Percentiles rank a stretch among this genome's conserved stretches.
phyloP scores from a whole-genome alignment of 768 basidiomycete genomes.

The Leucosporidium yakuticum region DNA sequence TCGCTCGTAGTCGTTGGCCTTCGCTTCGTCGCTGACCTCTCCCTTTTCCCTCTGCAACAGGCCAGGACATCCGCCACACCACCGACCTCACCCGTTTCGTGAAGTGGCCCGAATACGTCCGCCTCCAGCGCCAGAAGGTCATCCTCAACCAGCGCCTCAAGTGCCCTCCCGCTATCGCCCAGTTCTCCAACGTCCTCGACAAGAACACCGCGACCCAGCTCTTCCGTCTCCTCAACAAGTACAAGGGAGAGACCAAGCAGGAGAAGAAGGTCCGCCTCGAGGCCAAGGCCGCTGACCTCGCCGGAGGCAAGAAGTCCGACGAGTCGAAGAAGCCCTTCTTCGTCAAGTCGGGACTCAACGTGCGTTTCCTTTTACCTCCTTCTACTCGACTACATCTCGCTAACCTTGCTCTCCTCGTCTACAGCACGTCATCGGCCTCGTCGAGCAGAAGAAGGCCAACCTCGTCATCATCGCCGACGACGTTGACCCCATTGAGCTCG shows the following conservation, averaged over 20 bases:
- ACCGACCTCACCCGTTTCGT: slow-evolving; percentile 93
- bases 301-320: slow-evolving; percentile 67
- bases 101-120: slow-evolving; percentile 99
- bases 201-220: slow-evolving; percentile 98
- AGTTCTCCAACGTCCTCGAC: slow-evolving; percentile 91
- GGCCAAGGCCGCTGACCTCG: slow-evolving; percentile 66
- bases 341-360: slow-evolving; percentile 92
- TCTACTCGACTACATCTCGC: neutral
- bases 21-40: neutral
- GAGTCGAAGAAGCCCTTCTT: slow-evolving; percentile 91
- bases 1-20: neutral
- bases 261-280: slow-evolving; percentile 93
- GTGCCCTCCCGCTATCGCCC: slow-evolving; percentile 95
- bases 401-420: neutral
- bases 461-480: slow-evolving; percentile 95
- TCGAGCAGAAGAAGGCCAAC: slow-evolving; percentile 92
- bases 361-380: neutral
- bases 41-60: slow-evolving; percentile 47
- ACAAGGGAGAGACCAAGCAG: slow-evolving; percentile 85
- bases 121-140: slow-evolving; percentile 96
- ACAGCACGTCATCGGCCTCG: slow-evolving; percentile 17
- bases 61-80: slow-evolving; percentile 85
- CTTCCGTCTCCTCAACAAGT: slow-evolving; percentile 98
- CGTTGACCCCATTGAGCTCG: slow-evolving; percentile 98
- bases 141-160: slow-evolving; percentile 96